A percentile compares a stretch with the other conserved stretches of the same genome.
Conservation (phyloP, 2,329 filamentous ascomycete genomes). For the Trichoderma cornu-damae region DNA sequence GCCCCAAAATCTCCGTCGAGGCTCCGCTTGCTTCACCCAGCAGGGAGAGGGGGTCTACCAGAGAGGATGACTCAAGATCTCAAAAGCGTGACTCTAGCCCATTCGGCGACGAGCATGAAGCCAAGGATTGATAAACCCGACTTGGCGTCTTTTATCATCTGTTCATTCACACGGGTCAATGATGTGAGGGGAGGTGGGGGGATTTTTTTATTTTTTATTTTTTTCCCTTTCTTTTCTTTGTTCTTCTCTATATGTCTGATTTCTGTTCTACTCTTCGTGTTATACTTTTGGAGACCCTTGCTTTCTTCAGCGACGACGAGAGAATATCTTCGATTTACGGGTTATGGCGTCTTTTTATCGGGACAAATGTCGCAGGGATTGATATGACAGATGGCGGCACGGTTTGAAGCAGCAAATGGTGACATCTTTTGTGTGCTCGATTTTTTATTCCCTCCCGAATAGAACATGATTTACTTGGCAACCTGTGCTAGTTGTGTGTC, state of each 20-base stretch:
- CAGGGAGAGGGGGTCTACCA: not conserved
- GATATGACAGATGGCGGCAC: constrained; percentile 29
- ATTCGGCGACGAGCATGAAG: constrained; percentile 55
- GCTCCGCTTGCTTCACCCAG: not conserved
- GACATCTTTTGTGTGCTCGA: constrained; percentile 22
- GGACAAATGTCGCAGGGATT: constrained; percentile 26
- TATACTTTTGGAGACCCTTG: constrained; percentile 27
- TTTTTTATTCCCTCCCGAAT: constrained; percentile 22
- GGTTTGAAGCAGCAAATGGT: constrained; percentile 22
- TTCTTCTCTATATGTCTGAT: too few relatives aligned
- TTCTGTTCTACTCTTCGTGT: constrained; percentile 19
- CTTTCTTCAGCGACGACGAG: constrained; percentile 21
- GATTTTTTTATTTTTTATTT: not conserved
- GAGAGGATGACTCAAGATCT: constrained; percentile 25
- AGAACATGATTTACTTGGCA: constrained; percentile 24
- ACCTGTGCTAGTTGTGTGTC: not conserved
- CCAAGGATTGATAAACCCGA: constrained; percentile 39
- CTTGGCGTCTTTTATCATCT: constrained; percentile 19
- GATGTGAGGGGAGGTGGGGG: not conserved
- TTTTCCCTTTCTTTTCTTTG: not conserved
- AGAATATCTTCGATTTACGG: constrained; percentile 23
- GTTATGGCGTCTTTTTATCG: constrained; percentile 27
- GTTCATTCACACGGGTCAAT: constrained; percentile 20
- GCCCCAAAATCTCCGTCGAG: constrained; percentile 15
- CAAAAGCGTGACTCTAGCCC: constrained; percentile 41